These are phyloP conservation scores for Hyaloscypha variabilis DNA, from an alignment of 495 filamentous ascomycete species.

Conservation along the genomic window DNA sequence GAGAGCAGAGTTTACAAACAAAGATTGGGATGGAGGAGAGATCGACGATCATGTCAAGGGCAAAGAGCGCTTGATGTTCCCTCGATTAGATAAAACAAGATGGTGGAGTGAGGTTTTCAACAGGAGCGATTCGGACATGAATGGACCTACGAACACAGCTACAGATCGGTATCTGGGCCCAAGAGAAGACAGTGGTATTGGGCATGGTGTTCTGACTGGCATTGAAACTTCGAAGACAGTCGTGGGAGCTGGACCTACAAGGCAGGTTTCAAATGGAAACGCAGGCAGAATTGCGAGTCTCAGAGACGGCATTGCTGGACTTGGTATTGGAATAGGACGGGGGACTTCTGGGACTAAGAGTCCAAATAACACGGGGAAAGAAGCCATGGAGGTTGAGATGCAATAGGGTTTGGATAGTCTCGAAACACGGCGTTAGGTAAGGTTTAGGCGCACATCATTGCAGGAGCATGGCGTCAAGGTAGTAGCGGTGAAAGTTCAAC, in stretches of 20 bases:
- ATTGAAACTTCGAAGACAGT: constrained; percentile 24
- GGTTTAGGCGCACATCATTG: constrained; percentile 20
- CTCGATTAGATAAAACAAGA: constrained; percentile 63
- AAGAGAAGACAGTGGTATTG: constrained; percentile 6
- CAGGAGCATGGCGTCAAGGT: constrained; percentile 20
- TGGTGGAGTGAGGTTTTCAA: constrained; percentile 96
- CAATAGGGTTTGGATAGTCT: constrained; percentile 16
- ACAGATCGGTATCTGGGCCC: constrained; percentile 29
- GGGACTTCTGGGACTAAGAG: constrained; percentile 18
- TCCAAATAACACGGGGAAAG: constrained; percentile 4
- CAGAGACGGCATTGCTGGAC: constrained; percentile 48
- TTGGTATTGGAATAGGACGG: constrained; percentile 40
- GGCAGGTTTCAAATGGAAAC: constrained; percentile 5
- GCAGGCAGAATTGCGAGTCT: constrained; percentile 35
- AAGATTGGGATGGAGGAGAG: constrained; percentile 66
- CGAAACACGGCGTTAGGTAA: constrained; percentile 17
- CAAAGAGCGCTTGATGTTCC: constrained; percentile 83
- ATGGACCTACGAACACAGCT: constrained; percentile 58
- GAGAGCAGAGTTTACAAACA: constrained; percentile 77
- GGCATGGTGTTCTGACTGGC: constrained; percentile 25
- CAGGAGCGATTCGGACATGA: constrained; percentile 90
- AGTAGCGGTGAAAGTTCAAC: neutral
- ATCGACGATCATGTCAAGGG: constrained; percentile 78
- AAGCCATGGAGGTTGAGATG: constrained; percentile 34
- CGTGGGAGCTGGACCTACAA: constrained; percentile 7